Evolutionary conservation across 495 filamentous ascomycete genomes (phyloP), one percentile per base, ranked within the genome.

Genomic region (Aspergillus wentii): DNA sequence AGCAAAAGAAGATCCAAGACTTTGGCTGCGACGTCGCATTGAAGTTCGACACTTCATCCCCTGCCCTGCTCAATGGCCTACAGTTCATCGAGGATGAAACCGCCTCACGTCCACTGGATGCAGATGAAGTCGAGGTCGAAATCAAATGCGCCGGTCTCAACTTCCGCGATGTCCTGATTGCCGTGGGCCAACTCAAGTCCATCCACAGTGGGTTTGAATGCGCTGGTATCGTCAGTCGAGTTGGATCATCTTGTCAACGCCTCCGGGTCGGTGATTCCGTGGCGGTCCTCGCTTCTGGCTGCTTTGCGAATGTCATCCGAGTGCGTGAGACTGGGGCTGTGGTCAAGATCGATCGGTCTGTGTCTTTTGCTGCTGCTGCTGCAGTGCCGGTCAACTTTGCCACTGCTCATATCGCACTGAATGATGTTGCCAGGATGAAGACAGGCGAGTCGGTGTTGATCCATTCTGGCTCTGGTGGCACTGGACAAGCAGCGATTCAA

Each of bases 401-500:
- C 27, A 72, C 68, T 0, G 49, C 61, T 0, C 42, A 60, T 4
- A 56, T 62, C 31, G 35, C 52, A 0, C 35, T 78, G 1, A 15
- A 58, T 6, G 16, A 69, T 22, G 11, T 62, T 1, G 68, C 52
- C 1, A 37, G 46, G 1, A 40, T 71, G 5, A 19, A 37, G 23
- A 30, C 35, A 13, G 63, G 56, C 22, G 46, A 75, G 33, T 50
- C 49, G 0, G 44, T 80, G 1, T 49, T 80, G 5, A 78, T 80
- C 34, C 75, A 79, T 17, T 57, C 63, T 0, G 72, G 66, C 6
- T 54, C 71, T 9, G 59, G 65, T 0, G 67, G 65, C 27, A 51
- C 71, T 9, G 74, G 75, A 0, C 62, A 78, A 29, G 62, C 69
- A 0, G 65, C 63, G 0, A 64, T 79, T 25, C 65, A 71, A 28